Evolutionary conservation across 768 basidiomycete species (phyloP).

Genomic region (Neoboletus brunneissimus): DNA sequence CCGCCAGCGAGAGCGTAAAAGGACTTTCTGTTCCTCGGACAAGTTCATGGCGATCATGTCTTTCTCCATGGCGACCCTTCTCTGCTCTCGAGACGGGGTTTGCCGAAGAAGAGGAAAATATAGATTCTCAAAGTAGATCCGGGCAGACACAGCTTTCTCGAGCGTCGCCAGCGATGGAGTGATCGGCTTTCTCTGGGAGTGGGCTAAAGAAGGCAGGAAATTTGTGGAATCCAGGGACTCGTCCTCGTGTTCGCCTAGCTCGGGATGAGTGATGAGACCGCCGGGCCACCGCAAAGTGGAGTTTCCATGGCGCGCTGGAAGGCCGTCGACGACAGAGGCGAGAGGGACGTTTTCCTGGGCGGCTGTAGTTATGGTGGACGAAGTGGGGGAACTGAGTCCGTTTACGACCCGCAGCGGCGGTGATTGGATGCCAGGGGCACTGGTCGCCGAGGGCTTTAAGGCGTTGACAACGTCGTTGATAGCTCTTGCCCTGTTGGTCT

Average conservation of each 20-base stretch:
- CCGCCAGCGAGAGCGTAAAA: slow-evolving; percentile 70
- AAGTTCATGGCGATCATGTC: slow-evolving; percentile 79
- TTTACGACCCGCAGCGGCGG: slow-evolving; percentile 76
- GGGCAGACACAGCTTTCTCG: slow-evolving; percentile 89
- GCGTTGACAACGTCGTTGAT: slow-evolving; percentile 77
- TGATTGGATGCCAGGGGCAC: slow-evolving; percentile 38
- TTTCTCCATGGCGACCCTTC: slow-evolving; percentile 81
- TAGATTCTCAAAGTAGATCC: slow-evolving; percentile 91
- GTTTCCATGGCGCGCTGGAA: slow-evolving; percentile 53
- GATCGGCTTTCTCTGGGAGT: slow-evolving; percentile 54
- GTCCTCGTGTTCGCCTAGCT: slow-evolving; percentile 60
- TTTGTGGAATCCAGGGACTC: slow-evolving; percentile 26
- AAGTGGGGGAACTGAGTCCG: slow-evolving; percentile 65
- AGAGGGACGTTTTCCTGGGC: slow-evolving; percentile 65
- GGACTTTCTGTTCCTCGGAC: slow-evolving; percentile 64
- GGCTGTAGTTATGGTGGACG: slow-evolving; percentile 72
- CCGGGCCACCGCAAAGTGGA: slow-evolving; percentile 61
- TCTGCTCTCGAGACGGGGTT: slow-evolving; percentile 80
- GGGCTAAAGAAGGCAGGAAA: slow-evolving; percentile 32
- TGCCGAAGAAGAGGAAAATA: slow-evolving; percentile 86
- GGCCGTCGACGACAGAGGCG: slow-evolving; percentile 42
- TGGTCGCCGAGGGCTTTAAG: slow-evolving; percentile 54
- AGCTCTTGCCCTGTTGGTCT: slow-evolving; percentile 64
- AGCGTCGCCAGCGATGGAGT: slow-evolving; percentile 86
- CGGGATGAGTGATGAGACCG: slow-evolving; percentile 62